phyloP scores from a whole-genome alignment of 2,329 filamentous ascomycete genomes.

The Exserohilum rostratum region DNA sequence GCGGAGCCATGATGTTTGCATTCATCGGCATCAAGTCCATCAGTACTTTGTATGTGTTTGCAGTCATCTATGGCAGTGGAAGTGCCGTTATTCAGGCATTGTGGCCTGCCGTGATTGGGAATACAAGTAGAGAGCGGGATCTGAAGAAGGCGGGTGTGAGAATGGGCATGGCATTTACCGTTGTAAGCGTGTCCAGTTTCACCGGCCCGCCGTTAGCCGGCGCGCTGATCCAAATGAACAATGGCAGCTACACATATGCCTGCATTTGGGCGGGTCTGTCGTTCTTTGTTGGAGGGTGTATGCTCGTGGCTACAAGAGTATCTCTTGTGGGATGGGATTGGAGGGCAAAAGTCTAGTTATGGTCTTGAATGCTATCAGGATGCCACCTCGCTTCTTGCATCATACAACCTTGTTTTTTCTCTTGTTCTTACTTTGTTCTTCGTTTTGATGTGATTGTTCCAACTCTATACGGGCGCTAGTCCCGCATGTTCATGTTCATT shows the following conservation, averaged over 20 bases:
- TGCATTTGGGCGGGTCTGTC: constrained; percentile 46
- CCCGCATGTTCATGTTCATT: background rate
- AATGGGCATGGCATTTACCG: constrained; percentile 47
- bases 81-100: constrained; percentile 41
- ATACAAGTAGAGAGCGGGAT: constrained; percentile 42
- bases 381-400: background rate
- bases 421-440: background rate
- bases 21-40: constrained; percentile 41
- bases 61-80: constrained; percentile 37
- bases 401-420: background rate
- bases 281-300: constrained; percentile 35
- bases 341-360: constrained; percentile 30
- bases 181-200: constrained; percentile 44
- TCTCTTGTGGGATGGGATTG: constrained; percentile 39
- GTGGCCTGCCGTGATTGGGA: constrained; percentile 35
- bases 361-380: background rate
- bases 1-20: constrained; percentile 53
- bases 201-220: constrained; percentile 46
- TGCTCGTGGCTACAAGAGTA: constrained; percentile 36
- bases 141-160: constrained; percentile 42
- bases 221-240: constrained; percentile 37
- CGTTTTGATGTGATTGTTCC: background rate
- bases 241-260: constrained; percentile 41
- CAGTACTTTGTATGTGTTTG: constrained; percentile 37
- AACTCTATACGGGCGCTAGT: background rate